These are phyloP conservation scores for Golubevia pallescens DNA, from an alignment of 1,284 basidiomycete species.

Conservation along the genomic window DNA sequence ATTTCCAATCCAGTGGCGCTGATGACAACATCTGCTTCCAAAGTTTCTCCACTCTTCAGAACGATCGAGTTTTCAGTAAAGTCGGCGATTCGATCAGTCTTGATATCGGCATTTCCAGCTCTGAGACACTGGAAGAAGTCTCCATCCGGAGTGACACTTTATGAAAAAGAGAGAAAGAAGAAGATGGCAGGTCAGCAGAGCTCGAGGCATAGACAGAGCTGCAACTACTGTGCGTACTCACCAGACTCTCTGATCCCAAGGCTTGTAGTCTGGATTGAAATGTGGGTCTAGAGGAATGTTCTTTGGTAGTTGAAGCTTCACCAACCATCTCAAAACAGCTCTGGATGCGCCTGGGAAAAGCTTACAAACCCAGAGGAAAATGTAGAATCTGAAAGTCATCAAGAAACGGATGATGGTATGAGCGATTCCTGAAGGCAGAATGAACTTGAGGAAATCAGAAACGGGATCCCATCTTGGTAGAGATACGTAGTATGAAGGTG, in stretches of 20 bases:
- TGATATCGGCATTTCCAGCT: constrained; percentile 53
- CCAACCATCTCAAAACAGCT: constrained; percentile 26
- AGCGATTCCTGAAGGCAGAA: constrained; percentile 33
- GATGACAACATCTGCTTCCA: constrained; percentile 60
- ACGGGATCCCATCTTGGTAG: constrained; percentile 45
- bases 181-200: too few relatives aligned
- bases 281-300: constrained; percentile 59
- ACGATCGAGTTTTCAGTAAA: constrained; percentile 44
- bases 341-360: constrained; percentile 43
- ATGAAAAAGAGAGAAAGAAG: not conserved
- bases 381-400: constrained; percentile 36
- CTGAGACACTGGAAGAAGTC: constrained; percentile 57
- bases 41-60: constrained; percentile 40
- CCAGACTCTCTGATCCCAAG: constrained; percentile 63
- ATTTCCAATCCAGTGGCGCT: constrained; percentile 62
- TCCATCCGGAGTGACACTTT: constrained; percentile 44
- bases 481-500: constrained; percentile 53
- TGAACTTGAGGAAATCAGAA: constrained; percentile 35
- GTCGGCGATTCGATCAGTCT: constrained; percentile 56
- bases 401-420: constrained; percentile 25
- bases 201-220: too few relatives aligned
- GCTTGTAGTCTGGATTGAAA: constrained; percentile 60
- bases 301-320: constrained; percentile 38
- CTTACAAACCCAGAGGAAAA: constrained; percentile 53
- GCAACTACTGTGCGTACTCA: too few relatives aligned